Percentiles rank a stretch among this genome's conserved stretches.
Conservation (phyloP, 2,329 filamentous ascomycete species). For the Penicillium sp. region DNA sequence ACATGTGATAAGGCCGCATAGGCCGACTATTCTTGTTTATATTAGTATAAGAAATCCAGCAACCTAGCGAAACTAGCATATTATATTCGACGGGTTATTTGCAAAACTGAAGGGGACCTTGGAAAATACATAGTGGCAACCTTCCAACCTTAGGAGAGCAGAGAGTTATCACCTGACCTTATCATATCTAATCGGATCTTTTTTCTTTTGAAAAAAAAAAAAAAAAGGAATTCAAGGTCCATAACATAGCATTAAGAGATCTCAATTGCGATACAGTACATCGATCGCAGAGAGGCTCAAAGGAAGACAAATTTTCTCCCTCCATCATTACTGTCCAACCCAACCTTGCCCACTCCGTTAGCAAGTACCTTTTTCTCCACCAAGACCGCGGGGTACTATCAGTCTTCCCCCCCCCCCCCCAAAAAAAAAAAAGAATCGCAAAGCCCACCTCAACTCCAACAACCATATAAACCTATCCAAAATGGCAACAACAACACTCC, state of each 20-base stretch:
- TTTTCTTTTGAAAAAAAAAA: not conserved
- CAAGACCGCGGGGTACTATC: conserved; percentile 16
- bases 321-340: not conserved
- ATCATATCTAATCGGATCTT: conserved; percentile 15
- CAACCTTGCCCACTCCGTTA: not conserved
- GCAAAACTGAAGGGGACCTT: not conserved
- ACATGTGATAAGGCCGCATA: too few species aligned
- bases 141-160: not conserved
- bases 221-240: not conserved
- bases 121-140: too few species aligned
- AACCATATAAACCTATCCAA: conserved; percentile 2
- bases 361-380: not conserved
- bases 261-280: conserved; percentile 1
- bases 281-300: not conserved
- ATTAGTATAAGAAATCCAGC: too few species aligned
- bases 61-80: not conserved
- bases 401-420: not conserved
- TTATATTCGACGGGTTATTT: too few species aligned
- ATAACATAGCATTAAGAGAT: not conserved
- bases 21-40: too few species aligned
- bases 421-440: not conserved
- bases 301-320: not conserved
- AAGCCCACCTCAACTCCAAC: not conserved
- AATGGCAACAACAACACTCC: conserved; percentile 24
- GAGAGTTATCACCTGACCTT: conserved; percentile 9